These are phyloP conservation scores for Heliamphora exappendiculata DNA, from an alignment of 148 eudicot species.

Conservation along the genomic window DNA sequence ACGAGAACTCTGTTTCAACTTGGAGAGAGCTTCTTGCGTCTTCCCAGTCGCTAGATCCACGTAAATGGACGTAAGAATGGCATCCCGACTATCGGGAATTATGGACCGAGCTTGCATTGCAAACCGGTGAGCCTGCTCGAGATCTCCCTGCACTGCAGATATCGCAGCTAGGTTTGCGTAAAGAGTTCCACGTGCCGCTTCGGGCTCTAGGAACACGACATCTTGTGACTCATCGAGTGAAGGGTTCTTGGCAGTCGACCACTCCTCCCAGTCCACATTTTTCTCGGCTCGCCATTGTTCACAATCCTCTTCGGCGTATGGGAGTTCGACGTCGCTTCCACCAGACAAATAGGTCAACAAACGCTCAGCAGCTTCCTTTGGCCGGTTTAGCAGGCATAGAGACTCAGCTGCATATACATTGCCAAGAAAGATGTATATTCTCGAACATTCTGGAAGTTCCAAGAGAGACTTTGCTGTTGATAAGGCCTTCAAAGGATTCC, in stretches of 20 bases:
- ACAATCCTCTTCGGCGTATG: conserved; percentile 66
- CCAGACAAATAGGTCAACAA: conserved; percentile 44
- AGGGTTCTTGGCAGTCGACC: conserved; percentile 22
- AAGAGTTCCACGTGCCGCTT: conserved; percentile 69
- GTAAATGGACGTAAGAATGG: conserved; percentile 52
- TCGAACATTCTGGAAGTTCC: conserved; percentile 55
- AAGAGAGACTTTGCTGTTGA: conserved; percentile 50
- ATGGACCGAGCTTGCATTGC: conserved; percentile 40
- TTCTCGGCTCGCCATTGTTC: conserved; percentile 50
- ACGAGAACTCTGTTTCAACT: conserved; percentile 56
- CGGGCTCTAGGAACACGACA: conserved; percentile 45
- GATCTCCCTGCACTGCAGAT: conserved; percentile 55
- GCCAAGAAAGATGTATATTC: conserved; percentile 50
- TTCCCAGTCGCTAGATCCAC: conserved; percentile 63
- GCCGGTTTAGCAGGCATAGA: conserved; percentile 66
- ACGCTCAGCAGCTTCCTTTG: conserved; percentile 78
- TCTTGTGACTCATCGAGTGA: conserved; percentile 34
- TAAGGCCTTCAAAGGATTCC: conserved; percentile 64
- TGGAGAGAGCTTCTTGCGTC: conserved; percentile 50
- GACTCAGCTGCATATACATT: conserved; percentile 84
- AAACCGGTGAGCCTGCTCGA: conserved; percentile 55
- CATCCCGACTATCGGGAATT: conserved; percentile 56
- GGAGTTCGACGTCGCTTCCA: conserved; percentile 41
- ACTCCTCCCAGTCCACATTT: conserved; percentile 50
- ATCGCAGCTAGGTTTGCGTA: conserved; percentile 57